Evolutionary conservation across 2,329 filamentous ascomycete species (phyloP).

Genomic region (Atkinsonella texensis): DNA sequence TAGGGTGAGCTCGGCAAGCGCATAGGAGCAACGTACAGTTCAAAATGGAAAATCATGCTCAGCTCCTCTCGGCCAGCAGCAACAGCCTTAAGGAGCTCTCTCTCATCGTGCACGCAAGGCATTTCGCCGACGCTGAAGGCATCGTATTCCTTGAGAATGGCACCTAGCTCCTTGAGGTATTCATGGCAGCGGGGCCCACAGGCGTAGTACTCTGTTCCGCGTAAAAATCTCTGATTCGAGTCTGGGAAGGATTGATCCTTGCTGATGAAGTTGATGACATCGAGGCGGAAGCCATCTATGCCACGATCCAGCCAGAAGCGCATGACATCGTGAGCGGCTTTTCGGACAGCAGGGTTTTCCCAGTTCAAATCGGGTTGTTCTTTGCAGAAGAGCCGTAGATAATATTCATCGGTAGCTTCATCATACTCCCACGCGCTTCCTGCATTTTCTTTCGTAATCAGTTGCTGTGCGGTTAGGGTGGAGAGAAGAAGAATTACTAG

Average conservation of each 20-base stretch:
- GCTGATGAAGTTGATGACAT: constrained; percentile 56
- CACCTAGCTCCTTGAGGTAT: constrained; percentile 32
- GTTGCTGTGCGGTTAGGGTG: too few relatives aligned
- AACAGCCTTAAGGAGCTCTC: constrained; percentile 36
- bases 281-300: constrained; percentile 53
- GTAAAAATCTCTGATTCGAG: constrained; percentile 21
- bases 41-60: constrained; percentile 65
- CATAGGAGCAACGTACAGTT: constrained; percentile 32
- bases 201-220: constrained; percentile 33
- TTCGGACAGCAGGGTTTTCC: constrained; percentile 54
- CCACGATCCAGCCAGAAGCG: constrained; percentile 63
- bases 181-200: constrained; percentile 39
- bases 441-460: background rate
- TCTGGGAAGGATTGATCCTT: constrained; percentile 47
- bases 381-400: constrained; percentile 57
- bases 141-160: constrained; percentile 32
- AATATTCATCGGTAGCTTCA: constrained; percentile 36
- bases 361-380: constrained; percentile 71
- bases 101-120: constrained; percentile 30
- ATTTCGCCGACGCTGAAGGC: constrained; percentile 42
- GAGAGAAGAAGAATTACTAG: background rate
- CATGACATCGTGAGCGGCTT: constrained; percentile 56
- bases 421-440: constrained; percentile 35
- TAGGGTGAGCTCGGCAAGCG: background rate
- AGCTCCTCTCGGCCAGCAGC: constrained; percentile 45